Evolutionary conservation across 1,284 basidiomycete species (phyloP), one percentile per base, ranked within the genome.

Genomic region (Heterobasidion irregulare): DNA sequence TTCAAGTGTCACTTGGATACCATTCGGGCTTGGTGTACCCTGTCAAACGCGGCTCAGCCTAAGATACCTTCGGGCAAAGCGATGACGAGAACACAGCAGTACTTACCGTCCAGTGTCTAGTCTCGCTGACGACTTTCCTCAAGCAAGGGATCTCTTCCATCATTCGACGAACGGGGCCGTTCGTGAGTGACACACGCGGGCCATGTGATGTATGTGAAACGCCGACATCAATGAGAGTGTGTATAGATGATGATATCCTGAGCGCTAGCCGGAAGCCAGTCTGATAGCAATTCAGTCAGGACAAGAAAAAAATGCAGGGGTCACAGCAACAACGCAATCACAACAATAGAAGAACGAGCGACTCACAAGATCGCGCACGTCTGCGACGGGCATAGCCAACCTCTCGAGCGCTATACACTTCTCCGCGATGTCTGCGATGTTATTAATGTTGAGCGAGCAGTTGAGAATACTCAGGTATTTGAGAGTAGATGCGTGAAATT

Each of bases 71-170:
- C 26, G 26, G 26, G 36, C 6, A 16, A 15, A n/a, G 32, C 43
- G 47, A 10, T 13, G 44, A 15, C 8, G 13, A n/a, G 5, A 36
- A 53, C 2, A 15, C n/a, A 33, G 13, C 16, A 2, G 1, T 6
- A 64, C 69, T 53, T 61, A 85, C 86, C 61, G 71, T 79, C 84
- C 84, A 88, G 8, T 79, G 64, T 43, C 82, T 72, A 46, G 73
- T 74, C 57, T 77, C 78, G 33, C 76, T 78, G 35, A 84, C 66
- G 44, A 88, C 70, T 56, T 69, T 77, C 51, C 66, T 65, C 55
- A 84, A 65, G 35, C 59, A 71, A 10, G 67, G 70, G 13, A 75
- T 73, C 4, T 57, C 57, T 19, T 62, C 60, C 72, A 83, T 77
- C 56, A 85, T 63, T 34, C 64, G 56, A 13, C 65, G 66, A 7